Conservation (phyloP, 352 stramenopile species). For the Aphanomyces cochlioides region DNA sequence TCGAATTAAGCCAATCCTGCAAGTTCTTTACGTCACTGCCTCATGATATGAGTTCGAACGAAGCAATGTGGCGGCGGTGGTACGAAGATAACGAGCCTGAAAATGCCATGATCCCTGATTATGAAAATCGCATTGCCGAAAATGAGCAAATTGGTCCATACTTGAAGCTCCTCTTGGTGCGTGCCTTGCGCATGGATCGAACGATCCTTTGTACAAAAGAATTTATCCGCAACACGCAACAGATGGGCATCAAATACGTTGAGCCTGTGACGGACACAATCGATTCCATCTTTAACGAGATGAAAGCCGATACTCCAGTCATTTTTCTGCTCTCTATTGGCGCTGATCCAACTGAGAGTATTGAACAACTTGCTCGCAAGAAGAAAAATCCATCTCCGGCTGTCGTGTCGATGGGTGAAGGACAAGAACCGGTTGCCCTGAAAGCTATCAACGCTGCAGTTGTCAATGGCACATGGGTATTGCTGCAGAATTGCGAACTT, state of each 20-base stretch:
- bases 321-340: constrained; percentile 98
- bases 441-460: constrained; percentile 96
- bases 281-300: constrained; percentile 96
- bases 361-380: constrained; percentile 95
- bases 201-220: constrained; percentile 97
- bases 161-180: constrained; percentile 95
- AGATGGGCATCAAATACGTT: constrained; percentile 96
- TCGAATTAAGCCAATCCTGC: constrained; percentile 93
- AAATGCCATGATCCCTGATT: constrained; percentile 93
- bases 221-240: constrained; percentile 95
- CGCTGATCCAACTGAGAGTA: constrained; percentile 96
- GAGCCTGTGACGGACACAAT: constrained; percentile 99
- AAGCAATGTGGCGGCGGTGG: constrained; percentile 95
- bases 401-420: constrained; percentile 97
- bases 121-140: constrained; percentile 91
- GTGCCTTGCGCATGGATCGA: constrained; percentile 95
- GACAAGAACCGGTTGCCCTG: constrained; percentile 95
- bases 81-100: constrained; percentile 98
- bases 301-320: constrained; percentile 93
- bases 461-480: constrained; percentile 96
- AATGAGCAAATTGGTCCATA: constrained; percentile 94
- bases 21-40: constrained; percentile 97
- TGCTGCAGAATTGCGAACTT: constrained; percentile 98
- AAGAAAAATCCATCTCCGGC: constrained; percentile 94
- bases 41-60: constrained; percentile 95